Conservation (phyloP, 116 monocot genomes). For the Thalassia testudinum region DNA sequence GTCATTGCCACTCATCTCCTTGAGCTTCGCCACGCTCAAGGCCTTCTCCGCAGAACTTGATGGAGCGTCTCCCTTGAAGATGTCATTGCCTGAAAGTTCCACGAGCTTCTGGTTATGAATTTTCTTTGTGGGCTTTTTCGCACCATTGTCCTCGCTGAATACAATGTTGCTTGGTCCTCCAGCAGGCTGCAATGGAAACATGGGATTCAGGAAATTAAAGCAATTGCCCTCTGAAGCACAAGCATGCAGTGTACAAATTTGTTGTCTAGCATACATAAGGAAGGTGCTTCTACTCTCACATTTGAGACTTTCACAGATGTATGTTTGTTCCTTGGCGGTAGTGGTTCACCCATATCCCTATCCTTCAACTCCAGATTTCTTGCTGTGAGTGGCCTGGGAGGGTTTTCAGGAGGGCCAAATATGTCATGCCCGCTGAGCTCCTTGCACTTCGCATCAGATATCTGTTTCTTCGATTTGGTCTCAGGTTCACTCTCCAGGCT, state of each 20-base stretch:
- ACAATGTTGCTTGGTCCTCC: slow-evolving; percentile 32
- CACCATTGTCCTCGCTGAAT: slow-evolving; percentile 22
- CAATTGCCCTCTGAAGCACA: too few species aligned
- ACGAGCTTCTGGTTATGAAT: slow-evolving; percentile 45
- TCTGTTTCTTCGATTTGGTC: slow-evolving; percentile 35
- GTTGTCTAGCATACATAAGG: not conserved
- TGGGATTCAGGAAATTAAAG: not conserved
- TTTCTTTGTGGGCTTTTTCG: slow-evolving; percentile 39
- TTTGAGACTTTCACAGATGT: slow-evolving; percentile 43
- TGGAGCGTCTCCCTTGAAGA: slow-evolving; percentile 36
- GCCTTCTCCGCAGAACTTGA: slow-evolving; percentile 31
- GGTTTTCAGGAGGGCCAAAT: slow-evolving; percentile 69
- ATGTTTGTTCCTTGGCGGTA: slow-evolving; percentile 15
- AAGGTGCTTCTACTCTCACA: slow-evolving; percentile 23
- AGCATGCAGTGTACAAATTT: too few species aligned
- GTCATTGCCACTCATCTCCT: slow-evolving; percentile 31
- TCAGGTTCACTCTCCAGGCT: slow-evolving; percentile 39
- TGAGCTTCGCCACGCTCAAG: slow-evolving; percentile 50
- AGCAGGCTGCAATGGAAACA: slow-evolving; percentile 20
- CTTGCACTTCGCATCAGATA: slow-evolving; percentile 55
- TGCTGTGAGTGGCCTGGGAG: slow-evolving; percentile 27
- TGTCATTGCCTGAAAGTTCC: slow-evolving; percentile 54
- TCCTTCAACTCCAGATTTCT: slow-evolving; percentile 53
- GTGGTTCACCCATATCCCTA: slow-evolving; percentile 20
- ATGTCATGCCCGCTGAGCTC: slow-evolving; percentile 83